Base-by-base conservation (phyloP, 768 basidiomycete genomes). In the Leccinum arenicola region DNA sequence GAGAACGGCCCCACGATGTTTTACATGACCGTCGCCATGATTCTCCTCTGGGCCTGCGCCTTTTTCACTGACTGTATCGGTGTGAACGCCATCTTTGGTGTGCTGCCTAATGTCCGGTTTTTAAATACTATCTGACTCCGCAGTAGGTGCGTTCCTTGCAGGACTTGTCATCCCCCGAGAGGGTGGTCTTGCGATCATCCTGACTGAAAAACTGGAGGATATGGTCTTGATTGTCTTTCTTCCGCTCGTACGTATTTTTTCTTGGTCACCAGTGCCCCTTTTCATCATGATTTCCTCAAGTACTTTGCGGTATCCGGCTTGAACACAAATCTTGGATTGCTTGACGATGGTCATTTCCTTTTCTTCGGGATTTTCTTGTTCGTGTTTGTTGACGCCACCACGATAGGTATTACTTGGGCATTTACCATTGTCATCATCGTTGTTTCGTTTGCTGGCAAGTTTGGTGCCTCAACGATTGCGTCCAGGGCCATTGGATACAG, bases 121-220 rank as follows among this genome's bases (percentile, higher is more conserved):
- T 2, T 52, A 35, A 48, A 17, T 6, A 3, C 19, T 4, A 4
- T 38, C 50, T 69, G 17, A 51, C 47, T 11, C 43, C 12, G 61
- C 15, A 4, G 12, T 57, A 88, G 86, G 87, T 54, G 93, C 91
- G 0, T 96, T 97, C 77, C 69, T 96, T 12, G 84, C 85, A 1
- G 95, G 89, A 1, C 70, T 91, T 50, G 82, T 89, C 55, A 87
- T 98, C 8, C 96, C 97, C 2, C 85, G 93, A 23, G 89, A 95
- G 67, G 91, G 92, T 3, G 89, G 89, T 3, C 85, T 99, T 36
- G 85, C 89, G 0, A 91, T 95, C 55, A 79, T 86, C 0, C 76
- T 98, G n/a, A 93, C 92, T 0, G 93, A 96, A 66, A 98, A 96
- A 69, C 76, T 98, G 17, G 96, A 99, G 74, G 96, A 98, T 74